Base-by-base conservation (phyloP, 208 protist genomes). In the Kentomonas sorsogonicus region DNA sequence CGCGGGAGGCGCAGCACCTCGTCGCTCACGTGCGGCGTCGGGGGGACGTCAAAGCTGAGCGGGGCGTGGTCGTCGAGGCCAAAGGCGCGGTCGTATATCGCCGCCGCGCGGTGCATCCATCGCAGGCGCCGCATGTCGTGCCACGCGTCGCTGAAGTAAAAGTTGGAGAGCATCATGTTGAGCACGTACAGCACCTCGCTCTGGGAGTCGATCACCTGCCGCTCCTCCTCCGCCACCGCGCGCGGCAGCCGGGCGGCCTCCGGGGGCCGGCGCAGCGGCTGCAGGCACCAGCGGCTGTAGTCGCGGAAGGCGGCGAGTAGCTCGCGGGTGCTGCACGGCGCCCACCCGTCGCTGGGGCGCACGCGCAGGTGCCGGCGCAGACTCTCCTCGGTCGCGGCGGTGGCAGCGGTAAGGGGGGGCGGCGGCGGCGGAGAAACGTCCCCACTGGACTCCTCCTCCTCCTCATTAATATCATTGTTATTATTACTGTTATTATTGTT, bases 181-280 rank as follows among this genome's bases (percentile, higher is more conserved):
- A 94, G 57, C 26, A 94, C 46, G 53, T 80, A 94, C 1, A 94
- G 61, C 44, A 87, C 56, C 69, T 94, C 87, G 66, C 87, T 90
- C 63, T 91, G 87, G 10, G 83, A 83, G 44, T 83, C 68, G 1
- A 85, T 64, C 36, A 91, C 79, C 45, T 67, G 39, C 31, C 75
- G 73, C 44, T 66, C 60, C 15, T 57, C 53, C 25, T 54, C 31
- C 33, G 64, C 25, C 20, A 48, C 29, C 29, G 53, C 20, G 2
- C 58, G 53, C 31, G 60, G 51, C 23, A 27, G 25, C 33, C 40
- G 7, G 33, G 62, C 60, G 48, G 57, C 57, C 3, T n/a, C 5
- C 20, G 10, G 16, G 6, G 10, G 34, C 6, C 53, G 25, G 10
- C 5, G 38, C 13, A 79, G 47, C 16, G 65, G 61, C 4, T 60